Base-by-base conservation (phyloP, 2,329 filamentous ascomycete species). In the Elsinoe necatrix region DNA sequence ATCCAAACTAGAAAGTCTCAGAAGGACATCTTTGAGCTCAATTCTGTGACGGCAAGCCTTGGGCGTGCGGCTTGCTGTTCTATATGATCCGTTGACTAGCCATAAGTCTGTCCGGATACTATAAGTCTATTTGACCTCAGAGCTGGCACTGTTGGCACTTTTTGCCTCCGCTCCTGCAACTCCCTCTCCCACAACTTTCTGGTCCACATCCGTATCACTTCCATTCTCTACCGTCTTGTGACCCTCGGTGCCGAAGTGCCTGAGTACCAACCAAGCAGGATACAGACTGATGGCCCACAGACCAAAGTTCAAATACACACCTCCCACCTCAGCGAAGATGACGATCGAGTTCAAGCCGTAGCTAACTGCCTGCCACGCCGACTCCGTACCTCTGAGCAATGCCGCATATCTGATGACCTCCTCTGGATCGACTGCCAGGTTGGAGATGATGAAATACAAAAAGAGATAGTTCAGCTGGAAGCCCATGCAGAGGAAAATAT, bases 401-500 rank as follows among this genome's bases (percentile, higher is more conserved):
- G 83, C 84, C 0, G 85, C 80, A 63, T 85, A 83, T 0, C 85
- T 78, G 42, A 89, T 79, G 1, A 88, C 78, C 61, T 89, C 81
- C 21, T 77, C 75, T 52, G 86, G 76, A 4, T 76, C 73, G 3
- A 74, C 68, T 1, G 86, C 83, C 2, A 89, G 67, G 62, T 87
- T 83, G 3, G 81, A 78, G 8, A 89, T 79, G 58, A 89, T 73
- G 63, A 89, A 89, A 71, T 88, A 87, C 75, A 88, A 69, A 66
- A 83, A 88, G 61, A 88, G 75, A 65, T 89, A 89, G 67, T 89
- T 89, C 6, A 87, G 62, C 69, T 89, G 85, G 63, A 89, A 89
- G 0, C 83, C 80, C 9, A 80, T 70, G 0, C 82, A 81, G 62
- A 86, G 76, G 62, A 89, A 80, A 4, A 89, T 64, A 67, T 85